phyloP scores from a whole-genome alignment of 2,329 filamentous ascomycete genomes.

The Penicillium sp. region DNA sequence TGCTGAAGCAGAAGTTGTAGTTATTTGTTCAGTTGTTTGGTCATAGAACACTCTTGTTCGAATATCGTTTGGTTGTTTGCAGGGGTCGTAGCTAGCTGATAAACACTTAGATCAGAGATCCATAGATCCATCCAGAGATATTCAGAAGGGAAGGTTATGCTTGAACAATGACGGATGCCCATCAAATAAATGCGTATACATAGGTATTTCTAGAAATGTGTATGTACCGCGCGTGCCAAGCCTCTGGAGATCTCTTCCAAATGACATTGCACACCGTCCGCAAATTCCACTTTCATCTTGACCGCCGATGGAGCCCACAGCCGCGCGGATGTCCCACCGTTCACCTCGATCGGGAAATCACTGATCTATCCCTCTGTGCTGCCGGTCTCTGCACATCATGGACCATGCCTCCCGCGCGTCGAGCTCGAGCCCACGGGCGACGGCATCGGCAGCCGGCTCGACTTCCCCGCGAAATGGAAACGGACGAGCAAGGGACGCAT shows the following conservation, averaged over 20 bases:
- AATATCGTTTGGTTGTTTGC: not conserved
- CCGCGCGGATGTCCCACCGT: conserved; percentile 2
- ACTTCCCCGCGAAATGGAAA: conserved; percentile 12
- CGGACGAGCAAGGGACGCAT: conserved; percentile 6
- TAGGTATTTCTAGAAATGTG: not conserved
- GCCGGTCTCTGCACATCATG: conserved; percentile 24
- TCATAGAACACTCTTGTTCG: not conserved
- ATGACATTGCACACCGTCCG: not conserved
- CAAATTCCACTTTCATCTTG: conserved; percentile 2
- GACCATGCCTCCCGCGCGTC: conserved; percentile 26
- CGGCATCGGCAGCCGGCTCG: conserved; percentile 12
- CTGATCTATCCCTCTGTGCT: conserved; percentile 2
- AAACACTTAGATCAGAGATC: too few species aligned
- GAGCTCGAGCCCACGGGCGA: conserved; percentile 19
- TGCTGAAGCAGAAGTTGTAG: not conserved
- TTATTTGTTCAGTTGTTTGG: not conserved
- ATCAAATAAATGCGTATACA: not conserved
- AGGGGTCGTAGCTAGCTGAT: not conserved
- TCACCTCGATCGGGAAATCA: conserved; percentile 1
- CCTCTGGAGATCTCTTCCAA: conserved; percentile 6
- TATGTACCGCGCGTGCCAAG: conserved; percentile 10
- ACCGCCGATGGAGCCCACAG: conserved; percentile 5
- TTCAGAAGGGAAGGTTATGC: not conserved
- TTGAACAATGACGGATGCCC: not conserved
- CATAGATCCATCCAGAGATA: too few species aligned